Base-by-base conservation (phyloP, 108 stramenopile species). In the Cyclostephanos invisitatus region DNA sequence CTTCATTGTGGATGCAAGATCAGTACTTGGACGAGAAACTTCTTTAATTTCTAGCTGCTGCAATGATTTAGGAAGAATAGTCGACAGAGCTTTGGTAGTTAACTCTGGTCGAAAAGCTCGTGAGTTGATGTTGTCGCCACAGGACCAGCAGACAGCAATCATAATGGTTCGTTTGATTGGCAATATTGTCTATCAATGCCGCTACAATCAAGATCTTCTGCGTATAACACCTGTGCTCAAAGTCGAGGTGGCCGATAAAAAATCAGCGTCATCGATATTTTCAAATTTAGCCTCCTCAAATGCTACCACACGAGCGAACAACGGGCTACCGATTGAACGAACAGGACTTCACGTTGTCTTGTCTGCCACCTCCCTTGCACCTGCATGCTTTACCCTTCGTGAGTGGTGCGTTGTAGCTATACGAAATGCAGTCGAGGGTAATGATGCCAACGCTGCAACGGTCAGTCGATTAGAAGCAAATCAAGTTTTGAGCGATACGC, bases 321-420 rank as follows among this genome's bases (percentile, higher is more conserved):
- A 55, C 17, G 48, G 49, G 58, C 8, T 18, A 25, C n/a, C 71
- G 0, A 54, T 11, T 25, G 38, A 49, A 18, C 74, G 93, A 25
- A 86, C 72, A 55, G 93, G 81, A 5, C 70, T 94, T 27, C 93
- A 94, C 68, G 87, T 92, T 14, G 44, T 94, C 8, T 74, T 94
- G 12, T 91, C 91, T 1, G 84, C 86, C 24, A 94, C 93, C 11
- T 75, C 89, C 10, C 84, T 90, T 68, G 80, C 87, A 15, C 77
- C 78, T 29, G 80, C 89, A 25, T 94, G 93, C 70, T 90, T 94
- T 62, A 87, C 91, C 20, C 66, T 94, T 11, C 85, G 93, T 40
- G 93, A 94, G 50, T 94, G 93, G 93, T 82, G 86, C 29, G 81
- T 94, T 56, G 81, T 94, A 40, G 91, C 91, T n/a, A 89, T 94